Percentiles rank a stretch among this genome's conserved stretches.
phyloP scores from a whole-genome alignment of 2,329 filamentous ascomycete species.

The Lachnellula hyalina region DNA sequence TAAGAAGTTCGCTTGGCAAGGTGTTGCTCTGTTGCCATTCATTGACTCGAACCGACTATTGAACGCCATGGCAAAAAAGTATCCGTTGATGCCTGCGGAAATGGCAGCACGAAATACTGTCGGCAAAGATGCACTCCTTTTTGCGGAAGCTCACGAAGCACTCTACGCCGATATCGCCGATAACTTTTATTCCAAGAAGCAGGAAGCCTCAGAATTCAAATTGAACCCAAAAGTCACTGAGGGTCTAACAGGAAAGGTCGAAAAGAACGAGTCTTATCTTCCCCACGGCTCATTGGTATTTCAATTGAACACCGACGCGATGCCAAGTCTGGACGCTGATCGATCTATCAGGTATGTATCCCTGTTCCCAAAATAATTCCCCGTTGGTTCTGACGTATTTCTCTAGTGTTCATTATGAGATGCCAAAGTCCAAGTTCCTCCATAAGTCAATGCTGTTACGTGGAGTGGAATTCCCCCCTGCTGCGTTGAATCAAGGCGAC shows the following conservation, averaged over 20 bases:
- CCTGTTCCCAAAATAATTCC: background rate
- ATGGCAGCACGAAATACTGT: slow-evolving; percentile 73
- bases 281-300: slow-evolving; percentile 78
- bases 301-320: slow-evolving; percentile 63
- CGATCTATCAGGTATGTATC: slow-evolving; percentile 70
- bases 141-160: slow-evolving; percentile 73
- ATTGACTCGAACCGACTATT: slow-evolving; percentile 89
- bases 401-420: slow-evolving; percentile 73
- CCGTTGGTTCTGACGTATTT: slow-evolving; percentile 20
- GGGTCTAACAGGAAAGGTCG: slow-evolving; percentile 73
- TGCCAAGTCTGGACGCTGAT: slow-evolving; percentile 79
- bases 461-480: slow-evolving; percentile 67
- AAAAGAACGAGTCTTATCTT: slow-evolving; percentile 77
- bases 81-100: slow-evolving; percentile 70
- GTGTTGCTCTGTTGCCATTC: slow-evolving; percentile 87
- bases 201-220: slow-evolving; percentile 59
- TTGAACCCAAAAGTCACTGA: slow-evolving; percentile 71
- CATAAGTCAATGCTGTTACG: slow-evolving; percentile 95
- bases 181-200: slow-evolving; percentile 90
- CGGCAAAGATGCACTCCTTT: slow-evolving; percentile 75
- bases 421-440: slow-evolving; percentile 64
- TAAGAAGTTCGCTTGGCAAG: slow-evolving; percentile 98
- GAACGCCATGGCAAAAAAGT: slow-evolving; percentile 74
- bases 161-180: slow-evolving; percentile 80
- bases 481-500: slow-evolving; percentile 70